Evolutionary conservation across 257 asterid genomes (phyloP), one percentile per base, ranked within the genome.

Genomic region (Pogostemon cablin): DNA sequence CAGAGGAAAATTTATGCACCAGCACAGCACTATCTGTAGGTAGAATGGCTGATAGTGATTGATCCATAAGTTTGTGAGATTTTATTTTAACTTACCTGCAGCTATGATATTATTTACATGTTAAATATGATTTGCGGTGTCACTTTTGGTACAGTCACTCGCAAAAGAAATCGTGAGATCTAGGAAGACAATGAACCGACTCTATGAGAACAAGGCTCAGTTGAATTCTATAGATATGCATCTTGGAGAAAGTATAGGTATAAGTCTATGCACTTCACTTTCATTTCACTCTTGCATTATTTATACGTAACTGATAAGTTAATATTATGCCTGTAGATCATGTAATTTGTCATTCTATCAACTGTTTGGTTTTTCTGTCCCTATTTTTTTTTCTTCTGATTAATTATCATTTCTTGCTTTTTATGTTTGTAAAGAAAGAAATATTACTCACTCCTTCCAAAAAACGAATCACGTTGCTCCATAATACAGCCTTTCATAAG

Each of bases 231-330:
- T 91, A 77, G 89, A 97, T 35, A 91, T 93, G 99, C 97, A 93
- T 81, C 95, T 93, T 15, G 97, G 99, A 72, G 97, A 93, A 83
- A 91, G 96, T 80, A 91, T 93, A 11, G 99, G 96, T 93, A 86
- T 53, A 80, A 37, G 59, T 77, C 40, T 79, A 32, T 68, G 63
- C 37, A 38, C 47, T 55, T 64, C 69, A 61, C 58, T 52, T 71
- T 34, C 61, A 12, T 49, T 55, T 15, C 8, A 15, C 41, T 55
- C 68, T 75, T 62, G 69, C 15, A 32, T 67, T 62, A 34, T 47
- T 47, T 46, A 37, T 42, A 49, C 17, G 37, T 44, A 38, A 20
- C 25, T 32, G 50, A 34, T 15, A 11, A 20, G 40, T 65, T 37
- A 7, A 56, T 3, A 52, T 42, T 20, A 46, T 59, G 65, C 7